Evolutionary conservation across 768 basidiomycete species (phyloP).

Genomic region (Kondoa subrosea): DNA sequence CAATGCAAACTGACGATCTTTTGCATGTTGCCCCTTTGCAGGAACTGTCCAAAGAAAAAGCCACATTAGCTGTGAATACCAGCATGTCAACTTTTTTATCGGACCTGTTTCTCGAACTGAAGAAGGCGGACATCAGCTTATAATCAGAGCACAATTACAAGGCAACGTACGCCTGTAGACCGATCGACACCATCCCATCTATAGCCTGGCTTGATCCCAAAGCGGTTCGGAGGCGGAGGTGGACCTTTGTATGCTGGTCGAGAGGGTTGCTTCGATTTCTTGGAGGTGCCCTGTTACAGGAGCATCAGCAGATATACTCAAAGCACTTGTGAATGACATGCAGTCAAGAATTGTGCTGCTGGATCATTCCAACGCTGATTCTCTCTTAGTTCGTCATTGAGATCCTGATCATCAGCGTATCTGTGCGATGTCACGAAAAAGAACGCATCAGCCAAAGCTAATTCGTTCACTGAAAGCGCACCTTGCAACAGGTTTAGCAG

Average conservation of each 20-base stretch:
- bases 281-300: constrained; percentile 45
- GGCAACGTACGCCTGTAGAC: constrained; percentile 49
- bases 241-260: constrained; percentile 76
- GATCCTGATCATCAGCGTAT: constrained; percentile 58
- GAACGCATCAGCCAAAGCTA: neutral
- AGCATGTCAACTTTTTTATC: too few species aligned
- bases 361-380: constrained; percentile 91
- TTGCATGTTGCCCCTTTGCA: constrained; percentile 4
- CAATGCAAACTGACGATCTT: constrained; percentile 10
- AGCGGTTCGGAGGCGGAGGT: constrained; percentile 80
- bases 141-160: neutral
- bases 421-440: constrained; percentile 17
- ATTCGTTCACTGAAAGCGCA: constrained; percentile 21
- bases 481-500: constrained; percentile 52
- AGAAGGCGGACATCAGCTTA: neutral
- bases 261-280: constrained; percentile 50
- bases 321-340: too few species aligned
- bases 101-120: constrained; percentile 45
- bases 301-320: too few species aligned
- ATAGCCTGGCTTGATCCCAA: constrained; percentile 85
- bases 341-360: constrained; percentile 83
- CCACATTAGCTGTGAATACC: too few species aligned
- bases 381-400: constrained; percentile 69
- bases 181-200: constrained; percentile 90
- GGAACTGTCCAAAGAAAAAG: constrained; percentile 59